Percentiles rank a stretch among this genome's conserved stretches.
phyloP scores from a whole-genome alignment of 169 alveolate genomes.

The Plasmodium vivax region DNA sequence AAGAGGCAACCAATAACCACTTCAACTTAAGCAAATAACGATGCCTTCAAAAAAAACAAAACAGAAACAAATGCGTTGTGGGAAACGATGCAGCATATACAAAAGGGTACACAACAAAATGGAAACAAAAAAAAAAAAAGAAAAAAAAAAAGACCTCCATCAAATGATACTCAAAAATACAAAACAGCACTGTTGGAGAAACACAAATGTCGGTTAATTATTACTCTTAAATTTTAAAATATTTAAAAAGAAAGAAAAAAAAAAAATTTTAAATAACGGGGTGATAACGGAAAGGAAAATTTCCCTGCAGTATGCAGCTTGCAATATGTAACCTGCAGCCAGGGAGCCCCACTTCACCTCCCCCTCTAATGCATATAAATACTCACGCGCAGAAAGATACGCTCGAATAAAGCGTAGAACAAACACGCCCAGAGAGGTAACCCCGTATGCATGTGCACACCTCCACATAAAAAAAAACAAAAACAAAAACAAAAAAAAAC shows the following conservation, averaged over 20 bases:
- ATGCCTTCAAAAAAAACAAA: neutral
- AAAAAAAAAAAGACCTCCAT: neutral
- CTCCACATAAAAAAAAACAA: neutral
- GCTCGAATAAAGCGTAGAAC: neutral
- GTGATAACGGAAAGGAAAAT: neutral
- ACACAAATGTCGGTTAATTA: neutral
- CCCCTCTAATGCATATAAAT: neutral
- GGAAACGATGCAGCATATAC: neutral
- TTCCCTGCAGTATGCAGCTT: neutral
- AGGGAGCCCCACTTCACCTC: neutral
- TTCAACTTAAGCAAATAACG: neutral
- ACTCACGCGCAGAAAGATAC: neutral
- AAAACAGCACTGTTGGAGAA: neutral
- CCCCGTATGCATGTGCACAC: neutral
- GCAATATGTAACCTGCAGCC: neutral
- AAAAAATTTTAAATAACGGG: neutral
- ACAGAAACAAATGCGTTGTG: neutral
- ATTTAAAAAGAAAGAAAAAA: constrained; percentile 1
- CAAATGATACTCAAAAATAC: neutral
- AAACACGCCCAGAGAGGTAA: neutral
- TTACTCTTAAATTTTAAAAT: constrained; percentile 9
- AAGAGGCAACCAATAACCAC: neutral
- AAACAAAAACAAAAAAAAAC: neutral
- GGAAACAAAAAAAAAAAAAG: neutral
- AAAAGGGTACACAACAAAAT: neutral